Conservation (phyloP, 1,284 basidiomycete species). For the Melanopsichium pennsylvanicum region DNA sequence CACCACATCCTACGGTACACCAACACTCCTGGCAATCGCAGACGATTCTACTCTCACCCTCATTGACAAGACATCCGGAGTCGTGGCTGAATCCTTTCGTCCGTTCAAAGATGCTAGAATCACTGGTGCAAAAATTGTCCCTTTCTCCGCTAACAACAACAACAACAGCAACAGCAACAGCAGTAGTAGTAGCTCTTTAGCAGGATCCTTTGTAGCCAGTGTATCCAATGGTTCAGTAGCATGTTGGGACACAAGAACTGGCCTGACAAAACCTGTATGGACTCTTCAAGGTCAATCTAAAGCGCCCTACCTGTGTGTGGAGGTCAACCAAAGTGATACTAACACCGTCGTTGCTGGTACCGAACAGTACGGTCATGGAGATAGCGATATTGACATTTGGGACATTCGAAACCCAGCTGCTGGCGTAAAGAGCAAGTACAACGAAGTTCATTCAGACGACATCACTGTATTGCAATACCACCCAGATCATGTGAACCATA, state of each 20-base stretch:
- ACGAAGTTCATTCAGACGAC: slow-evolving; percentile 63
- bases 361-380: slow-evolving; percentile 53
- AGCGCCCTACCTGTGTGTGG: slow-evolving; percentile 55
- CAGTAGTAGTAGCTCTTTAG: too few species aligned
- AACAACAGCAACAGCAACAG: too few species aligned
- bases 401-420: slow-evolving; percentile 42
- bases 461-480: slow-evolving; percentile 58
- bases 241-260: slow-evolving; percentile 44
- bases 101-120: slow-evolving; percentile 34
- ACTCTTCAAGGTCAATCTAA: slow-evolving; percentile 28
- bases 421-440: slow-evolving; percentile 54
- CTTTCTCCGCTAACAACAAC: too few species aligned
- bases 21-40: slow-evolving; percentile 38
- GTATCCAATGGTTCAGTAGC: slow-evolving; percentile 36
- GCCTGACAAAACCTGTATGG: slow-evolving; percentile 15
- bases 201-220: slow-evolving; percentile 29
- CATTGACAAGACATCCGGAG: slow-evolving; percentile 45
- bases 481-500: slow-evolving; percentile 29
- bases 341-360: slow-evolving; percentile 55
- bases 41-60: slow-evolving; percentile 45
- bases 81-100: slow-evolving; percentile 28
- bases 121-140: slow-evolving; percentile 31
- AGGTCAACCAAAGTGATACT: slow-evolving; percentile 27
- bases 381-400: slow-evolving; percentile 60
- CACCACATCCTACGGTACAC: slow-evolving; percentile 26